Evolutionary conservation across 108 stramenopile species (phyloP), one percentile per base, ranked within the genome.

Genomic region (Cylindrotheca closterium): DNA sequence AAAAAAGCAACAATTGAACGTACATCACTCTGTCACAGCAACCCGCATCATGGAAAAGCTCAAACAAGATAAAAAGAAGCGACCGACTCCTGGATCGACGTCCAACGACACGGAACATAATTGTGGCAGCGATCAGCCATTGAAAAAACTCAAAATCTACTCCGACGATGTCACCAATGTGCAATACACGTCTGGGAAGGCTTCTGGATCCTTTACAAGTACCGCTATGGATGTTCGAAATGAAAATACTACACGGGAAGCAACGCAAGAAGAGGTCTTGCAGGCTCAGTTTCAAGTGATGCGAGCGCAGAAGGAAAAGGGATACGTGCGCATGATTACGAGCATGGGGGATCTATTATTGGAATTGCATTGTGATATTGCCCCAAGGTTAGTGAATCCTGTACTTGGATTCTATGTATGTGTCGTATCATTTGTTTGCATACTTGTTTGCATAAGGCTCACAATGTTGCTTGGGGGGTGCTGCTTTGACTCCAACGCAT

Each of bases 291-390:
- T 84, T 54, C 68, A 74, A 28, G 71, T 78, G 18, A 72, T 97
- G 56, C 51, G 30, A 26, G 31, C 64, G 1, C 52, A 49, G 29
- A 51, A 57, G 31, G 46, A 67, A 29, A 98, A 98, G 78, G 96
- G 95, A 15, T 93, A 91, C 48, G 96, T 94, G 0, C 82, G 83
- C 46, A 71, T 98, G 37, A 75, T 77, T 48, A 95, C 94, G 7
- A 89, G 80, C 21, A 51, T 80, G 54, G 97, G 95, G n/a, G 79
- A 89, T 37, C 70, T 98, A 58, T 83, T 96, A 46, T 54, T 97
- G 7, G 96, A 98, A 77, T 49, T 98, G 26, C 95, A 96, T 72
- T 90, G 86, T 67, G 94, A 98, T 58, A 89, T 96, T 54, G 92
- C 67, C n/a, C 96, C 96, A 12, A 58, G 85, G 37, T 42, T 42